Percentiles rank a stretch among this genome's conserved stretches.
Evolutionary conservation across 2,329 filamentous ascomycete species (phyloP).

Genomic region (Chrysoporthe austroafricana): DNA sequence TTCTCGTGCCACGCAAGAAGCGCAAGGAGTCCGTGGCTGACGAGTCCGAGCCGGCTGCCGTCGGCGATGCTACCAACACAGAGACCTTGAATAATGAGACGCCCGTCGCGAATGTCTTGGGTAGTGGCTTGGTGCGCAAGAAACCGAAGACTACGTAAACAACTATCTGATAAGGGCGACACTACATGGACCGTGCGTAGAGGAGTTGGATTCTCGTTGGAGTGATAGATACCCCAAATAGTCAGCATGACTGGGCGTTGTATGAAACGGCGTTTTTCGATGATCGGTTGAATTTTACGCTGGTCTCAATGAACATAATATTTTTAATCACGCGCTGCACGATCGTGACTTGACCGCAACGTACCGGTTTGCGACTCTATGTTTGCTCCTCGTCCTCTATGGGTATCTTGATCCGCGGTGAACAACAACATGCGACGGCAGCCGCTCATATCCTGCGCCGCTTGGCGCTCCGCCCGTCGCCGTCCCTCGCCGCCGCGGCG

Average conservation of each 20-base stretch:
- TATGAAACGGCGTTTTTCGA: conserved; percentile 14
- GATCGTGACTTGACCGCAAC: not conserved
- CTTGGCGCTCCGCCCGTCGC: conserved; percentile 34
- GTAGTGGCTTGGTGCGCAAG: conserved; percentile 50
- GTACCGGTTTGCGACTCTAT: not conserved
- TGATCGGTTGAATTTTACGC: no score
- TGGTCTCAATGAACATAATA: not conserved
- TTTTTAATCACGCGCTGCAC: no score
- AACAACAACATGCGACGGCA: not conserved
- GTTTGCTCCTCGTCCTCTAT: not conserved
- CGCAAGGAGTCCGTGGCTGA: conserved; percentile 26
- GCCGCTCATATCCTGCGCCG: conserved; percentile 30
- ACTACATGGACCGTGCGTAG: not conserved
- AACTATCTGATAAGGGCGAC: not conserved
- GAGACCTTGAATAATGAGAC: conserved; percentile 18
- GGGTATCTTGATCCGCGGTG: conserved; percentile 24
- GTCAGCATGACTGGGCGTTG: conserved; percentile 11
- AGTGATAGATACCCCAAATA: conserved; percentile 23
- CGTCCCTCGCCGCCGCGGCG: conserved; percentile 23
- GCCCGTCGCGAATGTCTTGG: conserved; percentile 40
- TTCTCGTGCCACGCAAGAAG: conserved; percentile 26
- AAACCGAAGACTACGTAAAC: conserved; percentile 35
- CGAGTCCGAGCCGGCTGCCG: conserved; percentile 18
- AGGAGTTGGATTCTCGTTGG: conserved; percentile 5
- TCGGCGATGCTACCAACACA: conserved; percentile 18